Evolutionary conservation across 257 asterid species (phyloP), one percentile per base, ranked within the genome.

Genomic region (Mitragyna speciosa): DNA sequence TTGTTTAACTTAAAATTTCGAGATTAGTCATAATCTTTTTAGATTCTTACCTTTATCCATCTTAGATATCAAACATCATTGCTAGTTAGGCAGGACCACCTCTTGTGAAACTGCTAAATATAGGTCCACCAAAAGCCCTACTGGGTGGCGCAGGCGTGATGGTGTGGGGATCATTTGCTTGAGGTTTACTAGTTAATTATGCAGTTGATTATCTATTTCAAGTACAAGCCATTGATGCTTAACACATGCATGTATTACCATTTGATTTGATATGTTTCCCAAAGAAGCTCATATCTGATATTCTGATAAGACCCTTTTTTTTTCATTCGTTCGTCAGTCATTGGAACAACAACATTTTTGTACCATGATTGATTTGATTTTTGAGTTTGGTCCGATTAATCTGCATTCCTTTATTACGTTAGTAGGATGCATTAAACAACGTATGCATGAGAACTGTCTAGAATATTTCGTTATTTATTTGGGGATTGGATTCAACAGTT

Each of bases 131-230:
- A 17, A 52, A 77, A 77, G 79, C 84, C 82, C 86, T n/a, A 80
- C 76, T 76, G 81, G 79, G 39, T 77, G 80, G 61, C 72, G 84
- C 86, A 84, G 76, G 89, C 90, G 82, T 82, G 83, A 80, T 82
- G 83, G n/a, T 71, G 72, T 83, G 78, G 83, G 84, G 72, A 81
- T 82, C 75, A 66, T 41, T 80, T 81, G 70, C 64, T 78, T 68
- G 26, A 69, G 73, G 52, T 45, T 81, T 72, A 52, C 58, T 33
- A 72, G 74, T 73, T 78, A 73, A 80, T 82, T 80, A 64, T 69
- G 69, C 10, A 70, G 59, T 75, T 83, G 71, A 39, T 79, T 79
- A 75, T 74, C 65, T 45, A 81, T 79, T 69, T 79, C 69, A 33
- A 68, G 82, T 82, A 72, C 82, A 65, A 15, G 54, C 51, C 75